Evolutionary conservation across 331 rosid species (phyloP), one percentile per base, ranked within the genome.

Genomic region (Stylosanthes scabra): DNA sequence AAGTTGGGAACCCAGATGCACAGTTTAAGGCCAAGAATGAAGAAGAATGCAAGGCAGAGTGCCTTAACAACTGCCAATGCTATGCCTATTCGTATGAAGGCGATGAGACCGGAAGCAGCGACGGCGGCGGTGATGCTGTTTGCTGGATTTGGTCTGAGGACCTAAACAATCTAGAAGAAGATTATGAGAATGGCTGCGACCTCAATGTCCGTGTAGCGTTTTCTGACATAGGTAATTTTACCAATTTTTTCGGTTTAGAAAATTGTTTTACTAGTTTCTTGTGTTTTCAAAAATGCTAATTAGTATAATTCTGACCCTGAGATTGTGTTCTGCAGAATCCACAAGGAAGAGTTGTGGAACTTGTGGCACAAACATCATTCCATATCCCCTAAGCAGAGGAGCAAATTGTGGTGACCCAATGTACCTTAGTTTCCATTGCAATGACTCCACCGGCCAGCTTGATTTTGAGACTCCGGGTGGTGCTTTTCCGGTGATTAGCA

Each of bases 61-160:
- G 97, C 78, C 97, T 88, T 68, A 83, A 86, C 79, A 88, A 88
- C 75, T 90, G 91, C 71, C 87, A 83, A 57, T 90, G 92, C 83
- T 80, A 82, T 73, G 97, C 97, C 37, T 91, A 88, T 80, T 83
- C 88, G 10, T 88, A 80, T 71, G 84, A 80, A 80, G 82, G 61
- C 50, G 68, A 63, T 70, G 52, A 81, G 2, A 67, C 39, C 39
- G 7, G 39, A 16, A 47, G 69, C n/a, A 45, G 13, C 42, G 28
- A 11, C 5, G 79, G 79, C 13, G 71, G 73, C 40, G 76, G 67
- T 68, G 69, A 83, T 61, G 77, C 84, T 9, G 80, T 80, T 13
- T 90, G 93, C 78, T 86, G 86, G 90, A 88, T 90, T 66, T 90
- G 96, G 93, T 83, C 83, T 7, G 86, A 84, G 74, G 93, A 90